Evolutionary conservation across 2,329 filamentous ascomycete genomes (phyloP), one percentile per base, ranked within the genome.

Genomic region (Lachnellula subtilissima): DNA sequence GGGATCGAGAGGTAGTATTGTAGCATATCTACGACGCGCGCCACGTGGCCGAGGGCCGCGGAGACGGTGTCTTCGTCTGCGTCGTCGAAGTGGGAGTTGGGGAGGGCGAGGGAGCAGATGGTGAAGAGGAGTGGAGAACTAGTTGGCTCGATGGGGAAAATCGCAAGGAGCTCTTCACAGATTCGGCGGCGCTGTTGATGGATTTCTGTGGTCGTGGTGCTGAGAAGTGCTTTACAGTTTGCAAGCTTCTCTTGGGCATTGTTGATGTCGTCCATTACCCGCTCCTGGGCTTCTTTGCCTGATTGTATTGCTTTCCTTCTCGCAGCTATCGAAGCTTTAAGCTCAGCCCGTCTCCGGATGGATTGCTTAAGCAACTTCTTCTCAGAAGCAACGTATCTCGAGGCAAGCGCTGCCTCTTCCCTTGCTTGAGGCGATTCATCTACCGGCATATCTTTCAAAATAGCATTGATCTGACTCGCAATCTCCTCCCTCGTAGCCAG

Each of bases 141-240:
- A 7, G 76, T 73, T 0, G 91, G 87, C 8, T 85, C 82, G 57
- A 99, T 96, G 4, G 88, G 85, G 68, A 92, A 97, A 55, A 97
- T 89, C 25, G 77, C 75, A 12, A 84, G 76, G 0, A 99, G 77
- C 61, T 96, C 91, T 62, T 94, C 86, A 70, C 91, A 92, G 54
- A 97, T 89, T 37, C 94, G 87, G 14, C 92, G 84, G 22, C 92
- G 83, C 71, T 97, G 94, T n/a, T 88, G 90, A 56, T 81, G 84
- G n/a, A 91, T 87, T 19, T 85, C 82, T 50, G 87, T 84, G 43
- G 78, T 77, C 0, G 82, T 85, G 48, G 78, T 72, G 4, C 77
- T 75, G 0, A 88, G 72, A 1, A 86, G 74, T 5, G 75, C 72
- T 37, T 77, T 77, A 12, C 83, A 84, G 0, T 80, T 74, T 0